Conservation (phyloP, 176 grass and related monocot species). For the Eragrostis nindensis region DNA sequence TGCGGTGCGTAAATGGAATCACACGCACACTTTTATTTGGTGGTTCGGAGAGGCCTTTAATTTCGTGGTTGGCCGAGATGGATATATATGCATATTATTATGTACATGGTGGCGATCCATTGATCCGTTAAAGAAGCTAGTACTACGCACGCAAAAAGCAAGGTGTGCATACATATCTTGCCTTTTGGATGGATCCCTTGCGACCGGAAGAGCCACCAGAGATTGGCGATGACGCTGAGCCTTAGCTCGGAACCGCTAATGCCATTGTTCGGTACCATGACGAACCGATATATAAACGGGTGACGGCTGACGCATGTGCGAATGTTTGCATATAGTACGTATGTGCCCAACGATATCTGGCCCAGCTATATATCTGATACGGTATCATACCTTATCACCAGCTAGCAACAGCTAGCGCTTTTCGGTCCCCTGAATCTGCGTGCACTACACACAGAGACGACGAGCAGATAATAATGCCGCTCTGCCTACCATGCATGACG, state of each 20-base stretch:
- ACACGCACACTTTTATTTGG: slow-evolving; percentile 10
- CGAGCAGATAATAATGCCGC: background rate
- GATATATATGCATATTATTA: background rate
- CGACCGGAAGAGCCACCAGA: background rate
- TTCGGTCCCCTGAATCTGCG: background rate
- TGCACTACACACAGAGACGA: background rate
- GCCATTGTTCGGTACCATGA: slow-evolving; percentile 29
- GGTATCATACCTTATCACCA: no score
- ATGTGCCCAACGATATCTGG: background rate
- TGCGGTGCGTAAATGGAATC: slow-evolving; percentile 28
- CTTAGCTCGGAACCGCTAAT: background rate
- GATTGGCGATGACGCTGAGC: slow-evolving; percentile 2
- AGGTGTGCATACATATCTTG: background rate
- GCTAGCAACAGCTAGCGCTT: background rate
- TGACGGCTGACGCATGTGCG: slow-evolving; percentile 12
- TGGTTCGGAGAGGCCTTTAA: slow-evolving; percentile 1
- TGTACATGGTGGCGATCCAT: background rate
- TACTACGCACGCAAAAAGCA: background rate
- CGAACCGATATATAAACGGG: background rate
- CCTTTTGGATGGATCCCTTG: background rate
- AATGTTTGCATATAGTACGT: background rate
- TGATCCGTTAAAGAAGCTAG: background rate
- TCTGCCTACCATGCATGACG: slow-evolving; percentile 29
- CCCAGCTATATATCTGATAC: slow-evolving; percentile 25
- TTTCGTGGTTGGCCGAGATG: background rate